phyloP scores from a whole-genome alignment of 495 filamentous ascomycete species.

The Annulohypoxylon moriforme region DNA sequence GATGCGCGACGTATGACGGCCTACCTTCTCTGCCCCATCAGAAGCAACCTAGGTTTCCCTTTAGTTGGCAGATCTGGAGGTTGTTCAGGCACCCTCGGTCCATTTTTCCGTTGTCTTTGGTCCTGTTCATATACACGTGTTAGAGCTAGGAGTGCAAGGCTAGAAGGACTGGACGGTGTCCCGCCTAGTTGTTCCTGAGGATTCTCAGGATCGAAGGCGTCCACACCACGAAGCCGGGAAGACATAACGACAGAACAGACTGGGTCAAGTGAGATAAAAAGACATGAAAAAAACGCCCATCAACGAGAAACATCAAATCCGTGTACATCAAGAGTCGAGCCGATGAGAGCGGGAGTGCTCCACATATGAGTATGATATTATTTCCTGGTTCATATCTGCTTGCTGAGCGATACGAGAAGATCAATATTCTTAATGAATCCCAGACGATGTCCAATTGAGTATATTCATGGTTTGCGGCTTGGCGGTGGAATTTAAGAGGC shows the following conservation, averaged over 20 bases:
- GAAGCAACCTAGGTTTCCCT: conserved; percentile 83
- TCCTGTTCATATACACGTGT: conserved; percentile 68
- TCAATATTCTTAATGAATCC: conserved; percentile 3
- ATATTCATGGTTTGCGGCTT: conserved; percentile 30
- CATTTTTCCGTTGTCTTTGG: conserved; percentile 58
- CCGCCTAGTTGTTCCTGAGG: conserved; percentile 37
- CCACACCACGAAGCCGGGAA: conserved; percentile 47
- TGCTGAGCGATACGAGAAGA: conserved; percentile 19
- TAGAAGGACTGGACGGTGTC: conserved; percentile 47
- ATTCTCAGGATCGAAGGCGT: conserved; percentile 38
- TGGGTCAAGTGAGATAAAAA: conserved; percentile 2
- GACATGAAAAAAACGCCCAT: conserved; percentile 35
- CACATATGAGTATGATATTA: conserved; percentile 24
- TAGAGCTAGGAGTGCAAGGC: conserved; percentile 65
- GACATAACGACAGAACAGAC: conserved; percentile 47
- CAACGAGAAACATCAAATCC: conserved; percentile 1
- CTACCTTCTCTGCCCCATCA: conserved; percentile 97
- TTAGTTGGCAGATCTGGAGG: conserved; percentile 56
- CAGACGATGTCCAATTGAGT: conserved; percentile 15
- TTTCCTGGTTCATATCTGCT: conserved; percentile 36
- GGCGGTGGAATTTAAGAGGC: conserved; percentile 2
- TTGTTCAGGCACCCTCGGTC: conserved; percentile 53
- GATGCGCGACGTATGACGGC: conserved; percentile 24
- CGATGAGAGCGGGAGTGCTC: conserved; percentile 26
- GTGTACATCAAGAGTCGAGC: conserved; percentile 21